Conservation (phyloP, 129 eudicot species). For the Deinandra increscens region DNA sequence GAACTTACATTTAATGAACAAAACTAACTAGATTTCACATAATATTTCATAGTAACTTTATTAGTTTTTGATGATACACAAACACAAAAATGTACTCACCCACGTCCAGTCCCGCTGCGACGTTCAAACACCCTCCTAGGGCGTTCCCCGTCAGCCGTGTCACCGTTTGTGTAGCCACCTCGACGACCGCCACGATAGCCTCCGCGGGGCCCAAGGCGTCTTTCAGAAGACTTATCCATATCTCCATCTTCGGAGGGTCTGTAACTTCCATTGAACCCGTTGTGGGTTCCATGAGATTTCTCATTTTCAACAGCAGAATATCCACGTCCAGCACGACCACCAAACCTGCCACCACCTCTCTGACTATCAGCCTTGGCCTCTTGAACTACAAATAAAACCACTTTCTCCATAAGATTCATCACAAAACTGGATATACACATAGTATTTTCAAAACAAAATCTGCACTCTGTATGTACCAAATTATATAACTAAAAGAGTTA, state of each 20-base stretch:
- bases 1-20: neutral
- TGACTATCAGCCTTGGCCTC: conserved; percentile 54
- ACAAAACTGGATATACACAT: no score
- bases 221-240: conserved; percentile 43
- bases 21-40: no score
- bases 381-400: conserved; percentile 44
- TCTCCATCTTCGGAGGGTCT: conserved; percentile 59
- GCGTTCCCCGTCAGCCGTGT: conserved; percentile 62
- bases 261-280: conserved; percentile 55
- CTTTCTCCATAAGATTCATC: neutral
- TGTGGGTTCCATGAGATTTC: conserved; percentile 35
- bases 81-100: conserved; percentile 43
- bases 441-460: no score
- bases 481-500: no score
- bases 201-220: conserved; percentile 55
- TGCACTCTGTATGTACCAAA: no score
- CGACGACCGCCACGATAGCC: conserved; percentile 53
- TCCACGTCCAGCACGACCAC: conserved; percentile 57
- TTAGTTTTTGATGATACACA: neutral
- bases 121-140: conserved; percentile 71
- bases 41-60: neutral
- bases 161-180: conserved; percentile 74
- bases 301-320: conserved; percentile 33
- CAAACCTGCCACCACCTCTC: conserved; percentile 62
- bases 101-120: conserved; percentile 84